Percentiles rank a stretch among this genome's conserved stretches.
These are phyloP conservation scores for Tinospora cordifolia DNA, from an alignment of 164 flowering plant species.

Conservation along the genomic window DNA sequence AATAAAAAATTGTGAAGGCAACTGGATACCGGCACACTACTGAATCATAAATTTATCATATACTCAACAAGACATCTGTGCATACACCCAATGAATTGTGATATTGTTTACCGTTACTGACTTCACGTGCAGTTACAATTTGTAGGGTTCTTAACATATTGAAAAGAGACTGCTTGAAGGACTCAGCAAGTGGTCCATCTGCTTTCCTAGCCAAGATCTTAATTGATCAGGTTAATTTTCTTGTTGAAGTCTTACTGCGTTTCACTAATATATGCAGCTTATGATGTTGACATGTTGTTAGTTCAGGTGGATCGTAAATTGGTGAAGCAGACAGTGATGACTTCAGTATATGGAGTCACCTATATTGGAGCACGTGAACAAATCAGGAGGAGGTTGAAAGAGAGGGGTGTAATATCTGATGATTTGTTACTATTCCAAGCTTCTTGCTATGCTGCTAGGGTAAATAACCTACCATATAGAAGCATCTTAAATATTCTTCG, in stretches of 20 bases:
- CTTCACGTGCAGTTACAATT: background rate
- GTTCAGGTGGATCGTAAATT: constrained; percentile 88
- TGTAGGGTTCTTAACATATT: constrained; percentile 74
- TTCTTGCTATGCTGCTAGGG: constrained; percentile 90
- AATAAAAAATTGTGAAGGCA: too few relatives aligned
- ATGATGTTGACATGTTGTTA: constrained; percentile 20
- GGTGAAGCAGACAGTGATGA: constrained; percentile 99
- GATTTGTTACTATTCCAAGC: constrained; percentile 67
- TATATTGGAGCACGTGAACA: constrained; percentile 97
- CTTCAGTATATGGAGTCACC: constrained; percentile 98
- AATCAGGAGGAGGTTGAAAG: constrained; percentile 76
- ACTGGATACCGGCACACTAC: too few relatives aligned
- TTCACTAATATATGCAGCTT: constrained; percentile 9
- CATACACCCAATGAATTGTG: too few relatives aligned
- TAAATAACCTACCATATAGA: constrained; percentile 27
- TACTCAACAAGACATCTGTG: too few relatives aligned
- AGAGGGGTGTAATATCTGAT: constrained; percentile 75
- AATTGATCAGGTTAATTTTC: constrained; percentile 56
- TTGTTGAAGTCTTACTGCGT: background rate
- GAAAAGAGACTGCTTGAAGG: constrained; percentile 56
- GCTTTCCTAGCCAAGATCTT: constrained; percentile 62
- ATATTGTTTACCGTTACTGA: too few relatives aligned
- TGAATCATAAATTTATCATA: too few relatives aligned
- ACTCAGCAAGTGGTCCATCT: constrained; percentile 53
- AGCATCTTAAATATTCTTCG: background rate